Conservation (phyloP, 352 stramenopile genomes). For the Pythium insidiosum region DNA sequence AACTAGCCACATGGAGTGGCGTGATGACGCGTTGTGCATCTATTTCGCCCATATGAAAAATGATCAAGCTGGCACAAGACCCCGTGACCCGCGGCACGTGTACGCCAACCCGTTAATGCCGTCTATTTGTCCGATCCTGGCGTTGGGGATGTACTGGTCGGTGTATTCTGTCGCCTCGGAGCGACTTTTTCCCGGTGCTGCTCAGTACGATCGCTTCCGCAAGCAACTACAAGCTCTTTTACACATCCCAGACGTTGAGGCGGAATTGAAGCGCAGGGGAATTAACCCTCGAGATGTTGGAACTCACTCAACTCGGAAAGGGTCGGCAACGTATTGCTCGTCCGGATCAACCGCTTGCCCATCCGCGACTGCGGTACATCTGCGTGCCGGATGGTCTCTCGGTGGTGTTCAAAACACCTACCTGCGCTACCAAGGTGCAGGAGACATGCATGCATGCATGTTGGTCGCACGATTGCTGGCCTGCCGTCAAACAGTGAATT, state of each 20-base stretch:
- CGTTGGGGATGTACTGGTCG: slow-evolving; percentile 6
- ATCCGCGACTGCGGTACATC: slow-evolving; percentile 7
- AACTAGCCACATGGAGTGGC: slow-evolving; percentile 13
- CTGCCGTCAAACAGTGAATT: slow-evolving; percentile 1
- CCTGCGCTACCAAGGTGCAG: slow-evolving; percentile 9
- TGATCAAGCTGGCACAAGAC: slow-evolving; percentile 11
- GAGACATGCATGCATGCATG: slow-evolving; percentile 12
- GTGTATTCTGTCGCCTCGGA: neutral
- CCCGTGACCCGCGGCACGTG: slow-evolving; percentile 13
- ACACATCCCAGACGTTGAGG: too few species aligned
- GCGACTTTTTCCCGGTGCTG: neutral
- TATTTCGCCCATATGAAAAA: slow-evolving; percentile 24
- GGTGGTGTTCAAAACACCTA: neutral
- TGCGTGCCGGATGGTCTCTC: slow-evolving; percentile 10
- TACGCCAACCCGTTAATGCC: slow-evolving; percentile 17
- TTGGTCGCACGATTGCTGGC: slow-evolving; percentile 11
- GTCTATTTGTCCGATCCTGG: slow-evolving; percentile 17
- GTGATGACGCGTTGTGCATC: slow-evolving; percentile 20
- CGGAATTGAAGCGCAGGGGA: slow-evolving; percentile 5
- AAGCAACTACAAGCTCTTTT: too few species aligned
- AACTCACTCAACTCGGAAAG: slow-evolving; percentile 13
- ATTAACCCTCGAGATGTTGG: slow-evolving; percentile 10
- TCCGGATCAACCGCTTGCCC: slow-evolving; percentile 12
- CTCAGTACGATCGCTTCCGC: neutral
- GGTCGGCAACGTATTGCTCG: slow-evolving; percentile 9